These are phyloP conservation scores for Hanseniaspora guilliermondii DNA, from an alignment of 805 yeast genomes.

Conservation along the genomic window DNA sequence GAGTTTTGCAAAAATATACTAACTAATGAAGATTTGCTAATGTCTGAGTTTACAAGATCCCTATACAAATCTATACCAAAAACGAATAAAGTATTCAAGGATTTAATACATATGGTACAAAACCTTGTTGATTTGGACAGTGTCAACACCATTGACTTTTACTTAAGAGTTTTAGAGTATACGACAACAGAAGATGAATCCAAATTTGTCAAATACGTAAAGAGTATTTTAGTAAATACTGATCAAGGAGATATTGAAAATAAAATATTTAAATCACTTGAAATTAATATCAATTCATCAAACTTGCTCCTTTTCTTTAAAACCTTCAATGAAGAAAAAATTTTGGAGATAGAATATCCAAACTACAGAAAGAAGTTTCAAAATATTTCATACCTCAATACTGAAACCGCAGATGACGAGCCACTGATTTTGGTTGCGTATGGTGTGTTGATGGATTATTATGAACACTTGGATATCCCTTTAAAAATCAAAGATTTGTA, in stretches of 20 bases:
- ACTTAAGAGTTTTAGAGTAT: neutral
- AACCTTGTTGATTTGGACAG: neutral
- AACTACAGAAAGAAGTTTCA: conserved; percentile 1
- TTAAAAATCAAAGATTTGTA: conserved; percentile 4
- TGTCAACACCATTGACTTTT: neutral
- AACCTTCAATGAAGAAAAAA: neutral
- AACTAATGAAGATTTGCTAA: neutral
- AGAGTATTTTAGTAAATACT: neutral
- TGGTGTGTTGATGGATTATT: neutral
- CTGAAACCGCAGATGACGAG: neutral
- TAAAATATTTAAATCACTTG: neutral
- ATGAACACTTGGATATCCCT: conserved; percentile 1
- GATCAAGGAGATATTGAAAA: neutral
- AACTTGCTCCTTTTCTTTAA: neutral
- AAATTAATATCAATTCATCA: neutral
- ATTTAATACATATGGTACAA: neutral
- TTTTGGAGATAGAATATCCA: neutral
- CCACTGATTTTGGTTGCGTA: neutral
- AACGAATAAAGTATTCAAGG: neutral
- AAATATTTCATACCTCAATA: neutral
- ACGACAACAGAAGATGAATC: neutral
- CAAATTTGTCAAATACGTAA: neutral
- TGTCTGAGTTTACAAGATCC: neutral
- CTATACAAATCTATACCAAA: neutral
- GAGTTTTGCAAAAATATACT: neutral